Evolutionary conservation across 192 early-diverging fungal species (phyloP), one percentile per base, ranked within the genome.

Genomic region (Coemansia sp.): DNA sequence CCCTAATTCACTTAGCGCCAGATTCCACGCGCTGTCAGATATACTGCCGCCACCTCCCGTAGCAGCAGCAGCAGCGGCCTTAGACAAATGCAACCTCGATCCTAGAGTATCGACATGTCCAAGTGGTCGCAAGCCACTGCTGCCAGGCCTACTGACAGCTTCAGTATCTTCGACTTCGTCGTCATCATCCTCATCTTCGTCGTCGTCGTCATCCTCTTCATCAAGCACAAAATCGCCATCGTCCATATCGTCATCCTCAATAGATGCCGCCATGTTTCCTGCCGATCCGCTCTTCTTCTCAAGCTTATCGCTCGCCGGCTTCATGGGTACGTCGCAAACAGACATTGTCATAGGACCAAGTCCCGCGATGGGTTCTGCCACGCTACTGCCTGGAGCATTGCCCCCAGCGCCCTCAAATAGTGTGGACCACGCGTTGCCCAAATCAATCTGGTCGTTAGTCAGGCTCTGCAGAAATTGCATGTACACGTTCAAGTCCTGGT

Each of bases 221-320:
- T 72, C 66, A 3, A 84, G 66, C n/a, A 84, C 74, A 79, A 84
- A 84, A 18, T 84, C 81, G 8, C 64, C 81, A 58, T 84, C 81
- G 38, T 70, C 76, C 22, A 72, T 72, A 44, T 84, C 81, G 33
- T 84, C 81, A 27, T 84, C 81, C 24, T 84, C 81, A 9, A 69
- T 69, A 9, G 31, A 22, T 3, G 20, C 3, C 57, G 57, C 57
- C 31, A 5, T 34, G 57, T 18, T 33, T 60, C 57, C 57, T 10
- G 31, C 31, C 2, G 57, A 34, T 24, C 5, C 57, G 16, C 57
- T 60, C 29, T 34, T 60, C 31, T 60, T 60, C 57, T 8, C 57
- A 15, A 33, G 1, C 31, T 18, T 36, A 16, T 60, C 31, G 57
- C 57, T 60, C 33, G 18, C 31, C 31, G 31, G 57, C 15, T 60